A percentile compares a stretch with the other conserved stretches of the same genome.
Conservation (phyloP, 306 rosid genomes). For the Cucurbita moschata region DNA sequence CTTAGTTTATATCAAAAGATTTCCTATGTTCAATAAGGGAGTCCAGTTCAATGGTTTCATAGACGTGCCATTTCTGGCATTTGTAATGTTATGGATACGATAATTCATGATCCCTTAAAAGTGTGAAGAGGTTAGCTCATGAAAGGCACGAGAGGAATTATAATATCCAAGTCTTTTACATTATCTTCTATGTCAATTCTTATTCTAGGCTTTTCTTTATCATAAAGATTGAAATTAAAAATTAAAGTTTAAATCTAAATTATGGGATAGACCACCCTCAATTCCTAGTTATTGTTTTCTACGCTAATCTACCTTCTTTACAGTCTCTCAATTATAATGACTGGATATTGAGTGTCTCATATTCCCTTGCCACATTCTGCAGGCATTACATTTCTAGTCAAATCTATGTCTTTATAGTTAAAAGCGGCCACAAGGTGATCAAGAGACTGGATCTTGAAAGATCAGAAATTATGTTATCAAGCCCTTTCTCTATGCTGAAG, state of each 20-base stretch:
- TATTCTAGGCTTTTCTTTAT: neutral
- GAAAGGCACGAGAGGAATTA: neutral
- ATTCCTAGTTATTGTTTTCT: neutral
- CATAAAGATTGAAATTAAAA: neutral
- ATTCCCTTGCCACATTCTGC: neutral
- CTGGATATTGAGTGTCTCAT: neutral
- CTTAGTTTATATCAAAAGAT: neutral
- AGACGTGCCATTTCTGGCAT: neutral
- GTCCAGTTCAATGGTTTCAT: neutral
- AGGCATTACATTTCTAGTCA: neutral
- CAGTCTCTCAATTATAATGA: neutral
- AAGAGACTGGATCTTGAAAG: neutral
- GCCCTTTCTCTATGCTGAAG: neutral
- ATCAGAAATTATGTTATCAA: neutral
- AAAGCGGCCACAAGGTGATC: neutral
- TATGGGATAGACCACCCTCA: neutral
- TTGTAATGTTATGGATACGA: neutral
- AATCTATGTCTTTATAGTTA: neutral
- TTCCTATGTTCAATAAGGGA: neutral
- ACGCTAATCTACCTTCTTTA: neutral
- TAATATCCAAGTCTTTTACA: neutral
- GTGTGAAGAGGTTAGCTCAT: neutral
- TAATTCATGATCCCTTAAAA: neutral
- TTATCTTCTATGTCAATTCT: neutral
- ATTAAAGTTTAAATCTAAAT: neutral